phyloP scores from a whole-genome alignment of 2,329 filamentous ascomycete genomes.

The Colletotrichum lentis region DNA sequence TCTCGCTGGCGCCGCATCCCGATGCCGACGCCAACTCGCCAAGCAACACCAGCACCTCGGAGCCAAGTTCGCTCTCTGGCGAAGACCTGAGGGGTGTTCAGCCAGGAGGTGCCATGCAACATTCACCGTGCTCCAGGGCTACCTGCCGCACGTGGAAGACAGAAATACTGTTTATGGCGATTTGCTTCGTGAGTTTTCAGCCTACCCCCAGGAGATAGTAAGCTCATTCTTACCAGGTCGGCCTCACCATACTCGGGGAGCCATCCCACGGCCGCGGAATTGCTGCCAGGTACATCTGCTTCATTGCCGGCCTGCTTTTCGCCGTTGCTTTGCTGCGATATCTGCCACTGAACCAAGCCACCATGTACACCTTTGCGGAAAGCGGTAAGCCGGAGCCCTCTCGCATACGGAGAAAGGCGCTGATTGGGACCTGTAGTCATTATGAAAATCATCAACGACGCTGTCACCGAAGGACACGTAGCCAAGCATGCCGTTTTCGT shows the following conservation, averaged over 20 bases:
- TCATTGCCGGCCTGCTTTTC: neutral
- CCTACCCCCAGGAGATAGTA: neutral
- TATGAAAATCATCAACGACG: neutral
- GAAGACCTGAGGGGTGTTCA: neutral
- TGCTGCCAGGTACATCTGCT: neutral
- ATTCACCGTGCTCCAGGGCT: neutral
- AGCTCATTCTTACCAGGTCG: neutral
- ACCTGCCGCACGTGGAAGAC: neutral
- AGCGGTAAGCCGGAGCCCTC: neutral
- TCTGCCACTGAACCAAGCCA: neutral
- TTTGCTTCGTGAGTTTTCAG: neutral
- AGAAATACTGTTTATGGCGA: neutral
- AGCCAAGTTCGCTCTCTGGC: neutral
- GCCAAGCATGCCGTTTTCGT: no score
- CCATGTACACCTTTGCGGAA: conserved; percentile 1
- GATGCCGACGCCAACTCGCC: neutral
- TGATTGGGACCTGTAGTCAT: neutral
- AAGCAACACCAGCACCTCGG: neutral
- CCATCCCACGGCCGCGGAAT: neutral
- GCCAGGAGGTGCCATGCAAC: neutral
- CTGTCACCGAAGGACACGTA: neutral
- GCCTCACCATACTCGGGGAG: neutral
- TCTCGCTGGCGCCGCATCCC: neutral
- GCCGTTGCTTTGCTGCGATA: neutral
- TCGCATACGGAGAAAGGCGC: neutral